phyloP scores from a whole-genome alignment of 1,284 basidiomycete genomes.

The Puccinia coronata region DNA sequence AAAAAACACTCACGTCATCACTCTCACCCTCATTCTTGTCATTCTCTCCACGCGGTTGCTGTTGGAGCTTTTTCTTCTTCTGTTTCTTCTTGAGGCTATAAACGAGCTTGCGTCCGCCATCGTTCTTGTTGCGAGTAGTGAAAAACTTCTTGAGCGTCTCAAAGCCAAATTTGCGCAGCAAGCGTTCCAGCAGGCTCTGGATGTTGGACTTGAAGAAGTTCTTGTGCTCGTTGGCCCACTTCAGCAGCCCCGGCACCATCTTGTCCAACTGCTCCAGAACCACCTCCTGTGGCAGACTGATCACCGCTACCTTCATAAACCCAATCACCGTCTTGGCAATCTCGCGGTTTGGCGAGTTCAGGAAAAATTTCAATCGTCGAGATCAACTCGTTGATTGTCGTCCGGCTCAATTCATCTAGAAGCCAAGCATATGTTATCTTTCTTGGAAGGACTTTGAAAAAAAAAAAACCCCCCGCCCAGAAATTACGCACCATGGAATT shows the following conservation, averaged over 20 bases:
- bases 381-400: slow-evolving; percentile 68
- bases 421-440: slow-evolving; percentile 31
- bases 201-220: slow-evolving; percentile 99
- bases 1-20: slow-evolving; percentile 17
- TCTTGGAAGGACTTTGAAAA: too few species aligned
- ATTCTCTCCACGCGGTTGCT: slow-evolving; percentile 49
- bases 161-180: slow-evolving; percentile 87
- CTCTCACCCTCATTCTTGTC: slow-evolving; percentile 62
- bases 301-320: slow-evolving; percentile 89
- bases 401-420: slow-evolving; percentile 68
- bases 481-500: slow-evolving; percentile 86
- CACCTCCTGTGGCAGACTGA: slow-evolving; percentile 73
- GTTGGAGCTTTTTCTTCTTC: slow-evolving; percentile 65
- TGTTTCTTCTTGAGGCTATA: slow-evolving; percentile 86
- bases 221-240: slow-evolving; percentile 95
- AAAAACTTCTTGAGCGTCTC: slow-evolving; percentile 69
- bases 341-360: slow-evolving; percentile 90
- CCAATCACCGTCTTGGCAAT: slow-evolving; percentile 96
- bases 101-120: slow-evolving; percentile 69
- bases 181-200: slow-evolving; percentile 92
- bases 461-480: too few species aligned
- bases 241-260: slow-evolving; percentile 80
- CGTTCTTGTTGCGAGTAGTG: slow-evolving; percentile 62
- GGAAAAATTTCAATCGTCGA: slow-evolving; percentile 84
- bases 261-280: slow-evolving; percentile 73